Conservation (phyloP, 1,139 yeast genomes). For the Wickerhamomyces sp. region DNA sequence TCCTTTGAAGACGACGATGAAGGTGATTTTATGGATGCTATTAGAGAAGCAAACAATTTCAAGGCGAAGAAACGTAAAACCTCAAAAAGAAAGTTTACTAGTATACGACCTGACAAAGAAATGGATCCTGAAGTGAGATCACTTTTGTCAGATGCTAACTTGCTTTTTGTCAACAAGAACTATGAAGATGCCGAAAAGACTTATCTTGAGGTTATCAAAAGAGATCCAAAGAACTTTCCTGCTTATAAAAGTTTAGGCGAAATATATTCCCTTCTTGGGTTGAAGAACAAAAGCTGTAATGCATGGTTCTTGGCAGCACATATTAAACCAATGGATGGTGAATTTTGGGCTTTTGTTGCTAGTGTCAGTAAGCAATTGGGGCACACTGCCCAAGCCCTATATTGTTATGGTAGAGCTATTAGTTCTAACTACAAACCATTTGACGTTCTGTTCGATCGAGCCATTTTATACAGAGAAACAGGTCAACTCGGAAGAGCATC, state of each 20-base stretch:
- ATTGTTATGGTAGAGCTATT: slow-evolving; percentile 75
- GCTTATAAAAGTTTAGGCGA: slow-evolving; percentile 88
- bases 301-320: slow-evolving; percentile 86
- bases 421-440: slow-evolving; percentile 52
- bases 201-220: slow-evolving; percentile 69
- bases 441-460: slow-evolving; percentile 54
- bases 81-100: slow-evolving; percentile 27
- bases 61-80: slow-evolving; percentile 42
- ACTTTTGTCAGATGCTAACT: slow-evolving; percentile 69
- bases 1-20: slow-evolving; percentile 33
- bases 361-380: slow-evolving; percentile 69
- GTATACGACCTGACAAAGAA: slow-evolving; percentile 39
- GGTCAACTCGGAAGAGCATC: slow-evolving; percentile 69
- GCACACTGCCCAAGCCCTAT: slow-evolving; percentile 73
- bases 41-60: slow-evolving; percentile 60
- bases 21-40: slow-evolving; percentile 52
- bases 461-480: slow-evolving; percentile 60
- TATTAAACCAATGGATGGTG: slow-evolving; percentile 69
- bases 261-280: slow-evolving; percentile 66
- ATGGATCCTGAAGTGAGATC: slow-evolving; percentile 69
- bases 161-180: slow-evolving; percentile 67
- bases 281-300: slow-evolving; percentile 67
- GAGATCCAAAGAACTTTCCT: slow-evolving; percentile 71
- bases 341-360: slow-evolving; percentile 84
- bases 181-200: slow-evolving; percentile 60